phyloP scores from a whole-genome alignment of 176 grass and related monocot genomes.

The Tuctoria greenei region DNA sequence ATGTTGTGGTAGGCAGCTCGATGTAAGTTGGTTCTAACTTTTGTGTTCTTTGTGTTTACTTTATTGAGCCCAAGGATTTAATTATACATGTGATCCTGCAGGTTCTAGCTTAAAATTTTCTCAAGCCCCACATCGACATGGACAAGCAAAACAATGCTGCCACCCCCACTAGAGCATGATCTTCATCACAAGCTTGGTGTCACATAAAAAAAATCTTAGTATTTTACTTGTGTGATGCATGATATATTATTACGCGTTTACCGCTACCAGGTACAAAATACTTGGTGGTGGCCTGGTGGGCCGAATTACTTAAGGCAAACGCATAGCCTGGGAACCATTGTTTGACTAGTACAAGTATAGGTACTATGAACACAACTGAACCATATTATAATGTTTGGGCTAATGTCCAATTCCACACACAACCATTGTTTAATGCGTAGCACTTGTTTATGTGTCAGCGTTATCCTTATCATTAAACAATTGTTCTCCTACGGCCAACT shows the following conservation, averaged over 20 bases:
- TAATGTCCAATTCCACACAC: conserved; percentile 33
- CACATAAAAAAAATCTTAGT: conserved; percentile 1
- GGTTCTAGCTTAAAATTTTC: conserved; percentile 43
- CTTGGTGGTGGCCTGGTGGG: conserved; percentile 29
- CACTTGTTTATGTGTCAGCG: conserved; percentile 29
- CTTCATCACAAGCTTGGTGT: conserved; percentile 34
- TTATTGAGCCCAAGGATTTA: conserved; percentile 29
- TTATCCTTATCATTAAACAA: conserved; percentile 49
- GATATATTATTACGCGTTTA: conserved; percentile 37
- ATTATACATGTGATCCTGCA: conserved; percentile 43
- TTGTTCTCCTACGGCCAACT: conserved; percentile 24
- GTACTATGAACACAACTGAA: conserved; percentile 32
- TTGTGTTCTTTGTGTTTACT: conserved; percentile 40
- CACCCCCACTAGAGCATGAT: conserved; percentile 35
- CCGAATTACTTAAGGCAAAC: conserved; percentile 46
- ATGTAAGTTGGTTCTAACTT: conserved; percentile 36
- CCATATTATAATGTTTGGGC: conserved; percentile 28
- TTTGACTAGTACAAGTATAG: conserved; percentile 54
- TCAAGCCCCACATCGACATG: conserved; percentile 26
- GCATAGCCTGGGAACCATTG: conserved; percentile 45
- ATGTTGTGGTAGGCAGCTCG: conserved; percentile 31
- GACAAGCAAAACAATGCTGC: conserved; percentile 42
- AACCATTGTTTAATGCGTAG: conserved; percentile 25
- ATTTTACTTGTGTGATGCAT: conserved; percentile 39
- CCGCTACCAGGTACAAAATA: conserved; percentile 40